Evolutionary conservation across 768 basidiomycete genomes (phyloP).

Genomic region (Rhizopogon vesiculosus): DNA sequence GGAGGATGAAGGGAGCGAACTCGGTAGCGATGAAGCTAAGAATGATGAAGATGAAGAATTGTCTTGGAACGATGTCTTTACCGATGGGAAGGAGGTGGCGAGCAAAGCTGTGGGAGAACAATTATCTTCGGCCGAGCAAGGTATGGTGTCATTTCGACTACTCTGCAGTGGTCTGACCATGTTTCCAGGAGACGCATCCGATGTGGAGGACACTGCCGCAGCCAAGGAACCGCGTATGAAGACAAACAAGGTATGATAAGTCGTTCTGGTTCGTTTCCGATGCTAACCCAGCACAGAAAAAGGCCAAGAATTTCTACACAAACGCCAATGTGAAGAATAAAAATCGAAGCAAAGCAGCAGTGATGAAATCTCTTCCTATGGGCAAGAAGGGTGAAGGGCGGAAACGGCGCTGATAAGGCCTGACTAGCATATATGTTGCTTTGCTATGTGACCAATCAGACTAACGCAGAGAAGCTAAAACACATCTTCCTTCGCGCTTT

Average conservation of each 20-base stretch:
- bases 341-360: conserved; percentile 58
- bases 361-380: conserved; percentile 52
- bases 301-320: conserved; percentile 86
- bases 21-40: conserved; percentile 35
- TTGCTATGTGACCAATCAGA: conserved; percentile 2
- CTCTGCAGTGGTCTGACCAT: conserved; percentile 3
- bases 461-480: conserved; percentile 10
- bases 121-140: conserved; percentile 10
- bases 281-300: conserved; percentile 49
- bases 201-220: conserved; percentile 29
- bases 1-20: conserved; percentile 29
- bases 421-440: background rate
- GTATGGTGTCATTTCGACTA: conserved; percentile 12
- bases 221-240: conserved; percentile 75
- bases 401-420: conserved; percentile 26
- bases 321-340: conserved; percentile 85
- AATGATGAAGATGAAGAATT: conserved; percentile 48
- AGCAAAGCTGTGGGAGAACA: conserved; percentile 10
- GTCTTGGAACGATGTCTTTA: conserved; percentile 86
- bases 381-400: conserved; percentile 45
- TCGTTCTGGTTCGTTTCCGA: background rate
- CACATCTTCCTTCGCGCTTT: conserved; percentile 3
- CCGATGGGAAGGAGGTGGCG: conserved; percentile 37
- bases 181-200: conserved; percentile 24
- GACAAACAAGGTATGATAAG: conserved; percentile 73